Evolutionary conservation across 805 yeast species (phyloP).

Genomic region (Ogataea allantospora): DNA sequence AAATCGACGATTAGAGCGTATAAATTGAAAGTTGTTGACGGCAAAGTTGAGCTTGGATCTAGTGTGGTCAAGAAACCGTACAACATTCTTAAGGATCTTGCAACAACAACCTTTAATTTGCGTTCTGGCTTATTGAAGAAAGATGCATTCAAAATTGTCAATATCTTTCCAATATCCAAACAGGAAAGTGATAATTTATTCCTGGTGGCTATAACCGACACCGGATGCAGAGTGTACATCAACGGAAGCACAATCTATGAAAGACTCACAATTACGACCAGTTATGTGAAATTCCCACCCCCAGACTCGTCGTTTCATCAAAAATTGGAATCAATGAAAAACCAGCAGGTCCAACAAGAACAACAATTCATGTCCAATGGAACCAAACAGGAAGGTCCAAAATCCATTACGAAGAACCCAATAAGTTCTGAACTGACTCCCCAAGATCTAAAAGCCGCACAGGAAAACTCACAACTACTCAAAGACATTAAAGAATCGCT

Average conservation of each 20-base stretch:
- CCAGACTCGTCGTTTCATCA: constrained; percentile 33
- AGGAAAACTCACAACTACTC: constrained; percentile 52
- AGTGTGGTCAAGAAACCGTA: constrained; percentile 40
- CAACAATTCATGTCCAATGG: constrained; percentile 22
- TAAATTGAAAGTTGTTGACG: constrained; percentile 45
- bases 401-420: constrained; percentile 29
- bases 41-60: constrained; percentile 32
- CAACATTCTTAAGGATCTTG: constrained; percentile 46
- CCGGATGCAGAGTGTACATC: constrained; percentile 77
- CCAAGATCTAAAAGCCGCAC: constrained; percentile 47
- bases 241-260: constrained; percentile 45
- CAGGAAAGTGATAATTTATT: constrained; percentile 67
- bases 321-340: constrained; percentile 34
- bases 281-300: constrained; percentile 47
- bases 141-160: constrained; percentile 59
- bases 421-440: constrained; percentile 30
- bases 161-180: constrained; percentile 58
- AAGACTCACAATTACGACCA: constrained; percentile 35
- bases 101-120: constrained; percentile 36
- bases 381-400: constrained; percentile 4
- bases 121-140: constrained; percentile 47
- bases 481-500: constrained; percentile 57
- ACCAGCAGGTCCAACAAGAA: constrained; percentile 39
- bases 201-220: constrained; percentile 73
- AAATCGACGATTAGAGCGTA: constrained; percentile 81